Percentiles rank a stretch among this genome's conserved stretches.
Evolutionary conservation across 345 rosid species (phyloP).

Genomic region (Salix arbutifolia): DNA sequence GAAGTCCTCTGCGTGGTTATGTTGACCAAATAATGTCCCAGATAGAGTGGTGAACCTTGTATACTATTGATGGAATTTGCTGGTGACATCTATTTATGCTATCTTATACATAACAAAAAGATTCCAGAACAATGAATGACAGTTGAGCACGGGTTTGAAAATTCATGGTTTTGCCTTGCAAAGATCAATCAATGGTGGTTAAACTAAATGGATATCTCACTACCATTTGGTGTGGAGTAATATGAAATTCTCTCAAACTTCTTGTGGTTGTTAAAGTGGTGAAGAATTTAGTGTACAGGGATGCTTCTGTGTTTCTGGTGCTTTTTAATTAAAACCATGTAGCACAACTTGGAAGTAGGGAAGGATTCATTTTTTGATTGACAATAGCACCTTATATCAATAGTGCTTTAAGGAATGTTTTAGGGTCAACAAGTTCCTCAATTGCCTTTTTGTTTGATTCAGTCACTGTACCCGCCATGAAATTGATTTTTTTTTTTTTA

Average conservation of each 20-base stretch:
- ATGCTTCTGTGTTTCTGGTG: not conserved
- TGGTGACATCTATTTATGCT: not conserved
- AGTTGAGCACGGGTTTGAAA: not conserved
- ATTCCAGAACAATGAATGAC: not conserved
- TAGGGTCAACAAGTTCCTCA: not conserved
- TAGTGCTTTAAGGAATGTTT: not conserved
- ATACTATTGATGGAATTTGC: not conserved
- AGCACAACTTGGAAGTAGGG: not conserved
- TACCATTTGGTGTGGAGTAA: not conserved
- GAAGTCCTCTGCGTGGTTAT: not conserved
- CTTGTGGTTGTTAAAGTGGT: not conserved
- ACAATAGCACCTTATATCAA: not conserved
- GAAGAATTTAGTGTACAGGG: not conserved
- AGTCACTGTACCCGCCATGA: not conserved
- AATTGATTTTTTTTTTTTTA: not conserved
- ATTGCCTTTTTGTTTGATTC: not conserved
- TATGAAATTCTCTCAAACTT: not conserved
- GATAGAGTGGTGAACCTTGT: not conserved
- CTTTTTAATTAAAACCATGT: not conserved
- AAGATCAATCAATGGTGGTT: not conserved
- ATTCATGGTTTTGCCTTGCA: not conserved
- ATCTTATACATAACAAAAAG: not conserved
- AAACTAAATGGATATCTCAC: not conserved
- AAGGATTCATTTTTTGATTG: not conserved
- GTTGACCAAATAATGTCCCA: not conserved